phyloP scores from a whole-genome alignment of 345 rosid species.

The Kandelia obovata region DNA sequence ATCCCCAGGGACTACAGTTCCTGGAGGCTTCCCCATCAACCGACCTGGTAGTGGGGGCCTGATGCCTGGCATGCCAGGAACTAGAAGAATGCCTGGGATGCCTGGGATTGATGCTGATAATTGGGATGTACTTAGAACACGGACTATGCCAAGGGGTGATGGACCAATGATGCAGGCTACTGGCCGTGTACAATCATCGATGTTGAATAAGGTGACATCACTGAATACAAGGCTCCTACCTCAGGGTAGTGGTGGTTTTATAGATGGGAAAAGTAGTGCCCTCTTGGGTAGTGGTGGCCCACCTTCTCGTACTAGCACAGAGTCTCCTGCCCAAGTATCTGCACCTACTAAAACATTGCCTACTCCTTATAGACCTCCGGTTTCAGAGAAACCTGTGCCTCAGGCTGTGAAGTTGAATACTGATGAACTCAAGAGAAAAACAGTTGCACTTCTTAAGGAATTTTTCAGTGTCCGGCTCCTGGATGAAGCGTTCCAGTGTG shows the following conservation, averaged over 20 bases:
- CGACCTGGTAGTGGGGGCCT: slow-evolving; percentile 90
- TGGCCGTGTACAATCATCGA: slow-evolving; percentile 45
- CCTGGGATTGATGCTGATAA: slow-evolving; percentile 78
- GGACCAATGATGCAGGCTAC: slow-evolving; percentile 44
- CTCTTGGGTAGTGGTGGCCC: slow-evolving; percentile 48
- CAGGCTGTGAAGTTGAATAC: slow-evolving; percentile 34
- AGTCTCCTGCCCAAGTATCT: slow-evolving; percentile 30
- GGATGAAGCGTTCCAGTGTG: slow-evolving; percentile 74
- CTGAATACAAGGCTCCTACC: slow-evolving; percentile 65
- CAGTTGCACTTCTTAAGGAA: slow-evolving; percentile 66
- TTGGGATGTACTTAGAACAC: slow-evolving; percentile 70
- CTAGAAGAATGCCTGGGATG: slow-evolving; percentile 92
- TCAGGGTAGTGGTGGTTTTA: slow-evolving; percentile 66
- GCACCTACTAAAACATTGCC: slow-evolving; percentile 27
- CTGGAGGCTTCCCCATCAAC: slow-evolving; percentile 57
- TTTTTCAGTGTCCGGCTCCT: slow-evolving; percentile 49
- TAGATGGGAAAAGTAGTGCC: slow-evolving; percentile 72
- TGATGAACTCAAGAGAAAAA: slow-evolving; percentile 56
- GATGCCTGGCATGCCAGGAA: slow-evolving; percentile 99
- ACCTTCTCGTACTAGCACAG: slow-evolving; percentile 32
- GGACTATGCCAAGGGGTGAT: slow-evolving; percentile 79
- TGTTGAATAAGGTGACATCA: slow-evolving; percentile 45
- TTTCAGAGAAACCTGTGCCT: slow-evolving; percentile 28
- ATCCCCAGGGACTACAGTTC: slow-evolving; percentile 46
- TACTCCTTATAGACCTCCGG: slow-evolving; percentile 25